Percentiles rank a stretch among this genome's conserved stretches.
These are phyloP conservation scores for Lumnitzera littorea DNA, from an alignment of 345 rosid genomes.

Conservation along the genomic window DNA sequence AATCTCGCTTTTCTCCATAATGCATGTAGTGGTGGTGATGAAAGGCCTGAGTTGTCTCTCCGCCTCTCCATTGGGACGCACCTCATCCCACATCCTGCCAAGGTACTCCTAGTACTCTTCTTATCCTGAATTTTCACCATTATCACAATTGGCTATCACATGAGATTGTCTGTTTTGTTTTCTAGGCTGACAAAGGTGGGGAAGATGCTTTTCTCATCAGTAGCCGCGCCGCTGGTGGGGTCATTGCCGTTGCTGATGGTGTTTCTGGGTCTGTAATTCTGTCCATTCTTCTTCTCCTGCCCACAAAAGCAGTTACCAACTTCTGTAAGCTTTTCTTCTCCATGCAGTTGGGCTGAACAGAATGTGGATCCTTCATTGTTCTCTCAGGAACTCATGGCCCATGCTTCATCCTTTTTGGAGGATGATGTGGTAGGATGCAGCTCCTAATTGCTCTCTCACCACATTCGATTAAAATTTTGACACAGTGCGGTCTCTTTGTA, in stretches of 20 bases:
- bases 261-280: conserved; percentile 57
- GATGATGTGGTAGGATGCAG: conserved; percentile 42
- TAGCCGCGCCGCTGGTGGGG: conserved; percentile 54
- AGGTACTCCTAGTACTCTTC: conserved; percentile 27
- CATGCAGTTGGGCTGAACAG: conserved; percentile 69
- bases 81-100: conserved; percentile 74
- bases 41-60: conserved; percentile 33
- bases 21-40: conserved; percentile 1
- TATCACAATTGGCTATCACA: neutral
- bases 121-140: neutral
- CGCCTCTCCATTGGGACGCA: conserved; percentile 39
- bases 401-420: conserved; percentile 47
- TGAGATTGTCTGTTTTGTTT: neutral
- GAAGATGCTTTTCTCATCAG: conserved; percentile 82
- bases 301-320: neutral
- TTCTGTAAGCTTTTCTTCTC: neutral
- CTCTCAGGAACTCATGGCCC: conserved; percentile 62
- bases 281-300: neutral
- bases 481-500: neutral
- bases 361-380: conserved; percentile 89
- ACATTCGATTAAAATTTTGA: neutral
- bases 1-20: no score
- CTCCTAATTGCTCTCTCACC: neutral
- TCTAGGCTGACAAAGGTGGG: conserved; percentile 71
- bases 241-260: conserved; percentile 87